Conservation (phyloP, 2,329 filamentous ascomycete genomes). For the Zelopaecilomyces penicillatus region DNA sequence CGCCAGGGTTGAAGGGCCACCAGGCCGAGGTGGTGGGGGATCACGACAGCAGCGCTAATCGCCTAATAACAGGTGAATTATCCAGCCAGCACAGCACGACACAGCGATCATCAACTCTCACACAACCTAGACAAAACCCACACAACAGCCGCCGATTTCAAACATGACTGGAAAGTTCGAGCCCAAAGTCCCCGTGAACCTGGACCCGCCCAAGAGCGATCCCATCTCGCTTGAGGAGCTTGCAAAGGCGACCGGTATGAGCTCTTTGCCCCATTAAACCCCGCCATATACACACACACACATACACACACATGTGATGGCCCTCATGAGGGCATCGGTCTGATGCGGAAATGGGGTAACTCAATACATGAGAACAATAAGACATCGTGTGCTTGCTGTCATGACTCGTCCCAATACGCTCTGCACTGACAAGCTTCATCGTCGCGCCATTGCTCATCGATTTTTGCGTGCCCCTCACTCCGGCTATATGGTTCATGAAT, state of each 20-base stretch:
- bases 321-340: too few species aligned
- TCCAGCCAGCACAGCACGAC: not conserved
- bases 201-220: slow-evolving; percentile 81
- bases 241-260: slow-evolving; percentile 71
- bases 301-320: too few species aligned
- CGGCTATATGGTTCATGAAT: not conserved
- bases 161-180: slow-evolving; percentile 61
- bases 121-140: not conserved
- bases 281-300: not conserved
- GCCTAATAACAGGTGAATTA: not conserved
- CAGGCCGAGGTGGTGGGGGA: slow-evolving; percentile 7
- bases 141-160: not conserved
- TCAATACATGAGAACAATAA: too few species aligned
- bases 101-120: not conserved
- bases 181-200: slow-evolving; percentile 65
- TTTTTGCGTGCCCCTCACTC: not conserved
- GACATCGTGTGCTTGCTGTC: too few species aligned
- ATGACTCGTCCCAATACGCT: too few species aligned
- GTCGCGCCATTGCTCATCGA: too few species aligned
- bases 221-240: slow-evolving; percentile 74
- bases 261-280: not conserved
- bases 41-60: not conserved
- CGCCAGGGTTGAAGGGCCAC: slow-evolving; percentile 4
- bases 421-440: too few species aligned
- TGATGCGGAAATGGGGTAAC: too few species aligned